These are phyloP conservation scores for Mrakia frigida DNA, from an alignment of 768 basidiomycete species.

Conservation along the genomic window DNA sequence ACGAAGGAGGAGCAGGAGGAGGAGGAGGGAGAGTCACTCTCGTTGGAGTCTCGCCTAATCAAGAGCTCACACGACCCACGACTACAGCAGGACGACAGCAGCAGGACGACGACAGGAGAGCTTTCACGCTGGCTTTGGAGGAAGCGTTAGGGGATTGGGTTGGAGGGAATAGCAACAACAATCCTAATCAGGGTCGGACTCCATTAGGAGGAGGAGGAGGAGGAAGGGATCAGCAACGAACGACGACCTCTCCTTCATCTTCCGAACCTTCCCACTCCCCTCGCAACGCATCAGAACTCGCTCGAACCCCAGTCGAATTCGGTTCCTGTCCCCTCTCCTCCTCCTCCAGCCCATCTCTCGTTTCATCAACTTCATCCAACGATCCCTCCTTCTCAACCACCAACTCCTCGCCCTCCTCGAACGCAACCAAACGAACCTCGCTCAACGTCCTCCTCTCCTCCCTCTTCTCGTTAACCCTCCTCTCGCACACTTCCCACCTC, in stretches of 20 bases:
- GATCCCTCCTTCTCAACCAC: not conserved
- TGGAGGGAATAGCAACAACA: not conserved
- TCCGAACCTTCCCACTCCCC: not conserved
- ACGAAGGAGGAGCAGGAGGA: not conserved
- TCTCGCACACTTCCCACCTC: conserved; percentile 1
- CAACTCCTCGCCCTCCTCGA: not conserved
- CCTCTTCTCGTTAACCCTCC: not conserved
- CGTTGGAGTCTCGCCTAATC: not conserved
- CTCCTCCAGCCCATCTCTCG: not conserved
- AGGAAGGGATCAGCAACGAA: not conserved
- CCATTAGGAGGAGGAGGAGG: not conserved
- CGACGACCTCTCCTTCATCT: not conserved
- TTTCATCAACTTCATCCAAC: not conserved
- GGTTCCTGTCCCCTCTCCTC: not conserved
- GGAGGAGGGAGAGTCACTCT: not conserved
- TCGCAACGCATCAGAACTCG: not conserved
- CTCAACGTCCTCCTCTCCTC: not conserved
- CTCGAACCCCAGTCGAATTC: not conserved
- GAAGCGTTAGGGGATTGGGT: not conserved
- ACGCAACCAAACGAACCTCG: not conserved
- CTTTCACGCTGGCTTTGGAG: not conserved
- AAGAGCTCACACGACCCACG: conserved; percentile 7
- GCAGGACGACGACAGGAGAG: not conserved
- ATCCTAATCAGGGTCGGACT: too few relatives aligned
- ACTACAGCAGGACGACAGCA: too few relatives aligned